A percentile compares a stretch with the other conserved stretches of the same genome.
Conservation (phyloP, 2,329 filamentous ascomycete species). For the Lecanicillium sp. region DNA sequence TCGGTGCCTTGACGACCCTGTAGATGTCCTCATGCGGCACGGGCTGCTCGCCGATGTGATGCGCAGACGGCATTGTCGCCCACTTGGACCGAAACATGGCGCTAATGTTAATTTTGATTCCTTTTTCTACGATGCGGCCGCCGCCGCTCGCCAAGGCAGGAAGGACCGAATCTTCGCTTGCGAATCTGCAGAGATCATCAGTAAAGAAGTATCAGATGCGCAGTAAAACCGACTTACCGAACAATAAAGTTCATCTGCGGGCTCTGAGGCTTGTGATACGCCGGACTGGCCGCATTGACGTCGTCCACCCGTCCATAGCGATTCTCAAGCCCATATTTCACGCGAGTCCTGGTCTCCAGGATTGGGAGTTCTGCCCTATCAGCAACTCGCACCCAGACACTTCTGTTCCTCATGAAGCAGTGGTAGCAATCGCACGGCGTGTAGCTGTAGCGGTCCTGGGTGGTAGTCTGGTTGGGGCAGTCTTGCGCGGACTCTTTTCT, state of each 20-base stretch:
- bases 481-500: neutral
- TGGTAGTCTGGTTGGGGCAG: slow-evolving; percentile 3
- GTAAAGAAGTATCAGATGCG: neutral
- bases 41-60: slow-evolving; percentile 2
- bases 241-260: slow-evolving; percentile 20
- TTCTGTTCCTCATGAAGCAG: slow-evolving; percentile 27
- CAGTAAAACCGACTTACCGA: slow-evolving; percentile 20
- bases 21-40: neutral
- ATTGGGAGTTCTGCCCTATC: slow-evolving; percentile 16
- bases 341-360: slow-evolving; percentile 22
- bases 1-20: neutral
- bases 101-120: slow-evolving; percentile 22
- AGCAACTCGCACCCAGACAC: slow-evolving; percentile 23
- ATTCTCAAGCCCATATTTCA: slow-evolving; percentile 24
- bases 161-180: slow-evolving; percentile 12
- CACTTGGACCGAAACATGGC: slow-evolving; percentile 29
- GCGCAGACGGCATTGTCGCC: slow-evolving; percentile 16
- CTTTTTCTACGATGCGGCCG: slow-evolving; percentile 22
- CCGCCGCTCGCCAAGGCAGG: slow-evolving; percentile 20
- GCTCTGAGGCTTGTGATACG: neutral
- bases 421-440: slow-evolving; percentile 24
- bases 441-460: slow-evolving; percentile 18
- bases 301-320: slow-evolving; percentile 28
- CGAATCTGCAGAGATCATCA: slow-evolving; percentile 18
- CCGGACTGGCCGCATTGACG: slow-evolving; percentile 15